phyloP scores from a whole-genome alignment of 176 grass and related monocot genomes.

The Zoysia japonica region DNA sequence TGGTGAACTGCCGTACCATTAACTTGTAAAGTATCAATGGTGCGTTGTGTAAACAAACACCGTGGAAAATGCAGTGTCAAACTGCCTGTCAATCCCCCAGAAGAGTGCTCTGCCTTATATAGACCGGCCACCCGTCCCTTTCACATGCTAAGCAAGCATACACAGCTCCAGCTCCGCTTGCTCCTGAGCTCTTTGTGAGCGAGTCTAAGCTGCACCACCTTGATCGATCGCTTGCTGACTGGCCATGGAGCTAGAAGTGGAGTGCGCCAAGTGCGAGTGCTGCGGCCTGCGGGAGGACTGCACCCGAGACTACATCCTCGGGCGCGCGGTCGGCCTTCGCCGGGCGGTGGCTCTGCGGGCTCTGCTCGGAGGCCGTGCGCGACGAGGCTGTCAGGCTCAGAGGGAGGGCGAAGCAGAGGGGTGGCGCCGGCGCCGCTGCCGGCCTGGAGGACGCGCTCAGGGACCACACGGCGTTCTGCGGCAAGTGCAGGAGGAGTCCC shows the following conservation, averaged over 20 bases:
- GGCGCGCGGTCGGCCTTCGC: slow-evolving; percentile 65
- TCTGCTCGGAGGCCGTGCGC: slow-evolving; percentile 86
- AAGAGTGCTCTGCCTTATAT: slow-evolving; percentile 22
- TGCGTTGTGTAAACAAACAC: not conserved
- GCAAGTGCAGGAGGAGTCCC: slow-evolving; percentile 60
- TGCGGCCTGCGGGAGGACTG: slow-evolving; percentile 83
- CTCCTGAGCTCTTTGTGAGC: not conserved
- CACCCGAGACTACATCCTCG: slow-evolving; percentile 68
- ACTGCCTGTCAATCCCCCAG: not conserved
- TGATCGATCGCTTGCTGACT: not conserved
- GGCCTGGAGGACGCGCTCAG: slow-evolving; percentile 57
- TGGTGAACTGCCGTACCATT: not conserved
- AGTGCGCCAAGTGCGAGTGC: slow-evolving; percentile 82
- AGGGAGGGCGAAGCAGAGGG: slow-evolving; percentile 20
- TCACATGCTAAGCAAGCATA: not conserved
- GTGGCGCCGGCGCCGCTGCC: not conserved
- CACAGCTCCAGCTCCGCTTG: not conserved
- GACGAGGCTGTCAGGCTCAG: slow-evolving; percentile 50
- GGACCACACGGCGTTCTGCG: slow-evolving; percentile 79
- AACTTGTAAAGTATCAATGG: not conserved
- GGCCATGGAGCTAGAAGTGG: slow-evolving; percentile 54
- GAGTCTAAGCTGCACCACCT: not conserved
- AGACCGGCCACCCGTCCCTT: not conserved
- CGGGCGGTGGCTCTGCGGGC: slow-evolving; percentile 88
- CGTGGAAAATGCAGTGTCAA: not conserved